Base-by-base conservation (phyloP, 176 grass and related monocot genomes). In the Leersia perrieri region DNA sequence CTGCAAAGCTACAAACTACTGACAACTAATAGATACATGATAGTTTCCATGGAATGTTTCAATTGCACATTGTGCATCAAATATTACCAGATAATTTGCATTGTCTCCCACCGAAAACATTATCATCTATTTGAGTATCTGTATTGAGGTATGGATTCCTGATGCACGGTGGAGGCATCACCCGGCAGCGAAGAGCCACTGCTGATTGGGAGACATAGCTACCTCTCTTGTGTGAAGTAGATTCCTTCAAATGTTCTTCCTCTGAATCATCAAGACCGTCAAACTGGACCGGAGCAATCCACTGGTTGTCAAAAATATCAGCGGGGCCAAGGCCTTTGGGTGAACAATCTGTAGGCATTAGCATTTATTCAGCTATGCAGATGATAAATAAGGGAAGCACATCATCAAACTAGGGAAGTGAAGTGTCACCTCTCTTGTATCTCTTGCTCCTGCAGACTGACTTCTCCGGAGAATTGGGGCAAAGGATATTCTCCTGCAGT, bases 391-490 rank as follows among this genome's bases (percentile, higher is more conserved):
- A 11, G 5, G 35, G 1, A 26, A 33, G 13, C 20, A 20, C 31
- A 7, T 74, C 12, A 13, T 74, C 12, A 13, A 47, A 72, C 22
- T 42, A 3, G 8, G 9, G 3, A 33, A 66, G 60, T 57, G 11
- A 31, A 30, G 16, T 74, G 39, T 80, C 81, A 98, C 95, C 95
- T 62, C 81, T 73, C 67, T 85, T 98, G 58, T 85, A 87, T 22
- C 96, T 89, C 85, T 98, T 98, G 77, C 86, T 89, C 33, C 92
- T 73, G 13, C 83, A 78, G 36, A 80, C 83, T 23, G 90, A 95
- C 76, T 98, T 98, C 79, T 98, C 96, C 0, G 92, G 96, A 26
- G 96, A 93, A 57, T 95, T 91, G 11, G 96, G 96, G 81, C 96
- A 98, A 33, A 64, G 80, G 85, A 77, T 87, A 73, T 94, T 93